Evolutionary conservation across 768 basidiomycete species (phyloP), one percentile per base, ranked within the genome.

Genomic region (Lactifluus pinguis): DNA sequence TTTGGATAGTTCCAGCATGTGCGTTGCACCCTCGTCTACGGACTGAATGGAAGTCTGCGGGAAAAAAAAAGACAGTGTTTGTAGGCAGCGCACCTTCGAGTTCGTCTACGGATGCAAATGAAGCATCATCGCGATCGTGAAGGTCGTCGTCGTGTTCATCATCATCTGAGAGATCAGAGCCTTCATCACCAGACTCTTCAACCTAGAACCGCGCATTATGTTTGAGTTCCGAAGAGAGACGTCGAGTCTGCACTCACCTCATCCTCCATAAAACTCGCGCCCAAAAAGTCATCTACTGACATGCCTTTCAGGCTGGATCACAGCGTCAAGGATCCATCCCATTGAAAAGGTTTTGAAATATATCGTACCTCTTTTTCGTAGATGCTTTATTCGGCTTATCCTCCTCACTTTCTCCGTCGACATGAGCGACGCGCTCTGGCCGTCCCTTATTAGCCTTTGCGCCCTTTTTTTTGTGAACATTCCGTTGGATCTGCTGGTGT

Each of bases 1-100:
- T 69, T 89, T 86, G 42, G 89, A 85, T 14, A 99, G 80, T 57
- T 95, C 89, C 49, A 84, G 72, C 61, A 92, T 75, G 76, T 98
- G 95, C 5, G 77, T 73, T 55, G 77, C 76, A 25, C 87, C 91
- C 58, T 89, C 87, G 55, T 87, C 89, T 86, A 70, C 41, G 32
- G 17, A 39, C 21, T 54, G 21, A 65, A 65, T 51, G 49, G 25
- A 30, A 17, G 14, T 32, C 14, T 47, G 53, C 32, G 49, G 21
- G 21, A 49, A 11, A 21, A 47, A 25, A 25, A 49, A 10, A 21
- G 0, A n/a, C 32, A 4, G 50, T 29, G n/a, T 11, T 51, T 2
- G 34, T 8, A 13, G 21, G 32, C 21, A n/a, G 10, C 70, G 42
- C 55, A 82, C 84, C 84, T 59, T 92, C 92, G 8, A 91, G 73